Evolutionary conservation across 2,329 filamentous ascomycete genomes (phyloP).

Genomic region (Neofusicoccum sp.): DNA sequence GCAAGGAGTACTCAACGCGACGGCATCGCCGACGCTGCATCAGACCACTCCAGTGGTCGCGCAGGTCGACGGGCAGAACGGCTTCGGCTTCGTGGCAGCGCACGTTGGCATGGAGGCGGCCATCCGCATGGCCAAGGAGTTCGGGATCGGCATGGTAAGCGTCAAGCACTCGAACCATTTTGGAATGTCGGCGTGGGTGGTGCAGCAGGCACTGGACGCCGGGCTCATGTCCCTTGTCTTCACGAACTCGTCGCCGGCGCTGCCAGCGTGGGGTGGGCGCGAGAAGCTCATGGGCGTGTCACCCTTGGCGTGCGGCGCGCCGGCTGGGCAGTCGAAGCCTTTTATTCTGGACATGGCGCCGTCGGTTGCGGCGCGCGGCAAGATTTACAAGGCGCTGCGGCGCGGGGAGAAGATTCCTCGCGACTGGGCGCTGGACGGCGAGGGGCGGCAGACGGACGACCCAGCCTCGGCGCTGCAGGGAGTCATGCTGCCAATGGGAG

Average conservation of each 20-base stretch:
- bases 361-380: constrained; percentile 66
- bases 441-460: constrained; percentile 69
- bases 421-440: constrained; percentile 72
- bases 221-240: constrained; percentile 62
- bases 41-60: constrained; percentile 70
- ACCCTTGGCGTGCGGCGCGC: constrained; percentile 74
- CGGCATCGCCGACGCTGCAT: constrained; percentile 56
- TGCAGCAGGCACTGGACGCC: constrained; percentile 72
- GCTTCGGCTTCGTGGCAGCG: constrained; percentile 73
- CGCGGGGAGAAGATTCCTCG: constrained; percentile 67
- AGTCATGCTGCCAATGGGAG: constrained; percentile 84
- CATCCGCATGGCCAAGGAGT: constrained; percentile 62
- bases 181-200: constrained; percentile 79
- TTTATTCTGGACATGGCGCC: constrained; percentile 79
- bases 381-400: constrained; percentile 68
- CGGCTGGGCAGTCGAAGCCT: constrained; percentile 56
- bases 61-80: constrained; percentile 66
- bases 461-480: constrained; percentile 68
- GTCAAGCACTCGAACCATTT: constrained; percentile 79
- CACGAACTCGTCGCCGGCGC: constrained; percentile 63
- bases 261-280: constrained; percentile 69
- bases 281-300: constrained; percentile 70
- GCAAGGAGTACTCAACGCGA: constrained; percentile 64
- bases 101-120: constrained; percentile 65
- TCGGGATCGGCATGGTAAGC: constrained; percentile 73